Conservation (phyloP, 2,329 filamentous ascomycete species). For the Fusarium scirpi region DNA sequence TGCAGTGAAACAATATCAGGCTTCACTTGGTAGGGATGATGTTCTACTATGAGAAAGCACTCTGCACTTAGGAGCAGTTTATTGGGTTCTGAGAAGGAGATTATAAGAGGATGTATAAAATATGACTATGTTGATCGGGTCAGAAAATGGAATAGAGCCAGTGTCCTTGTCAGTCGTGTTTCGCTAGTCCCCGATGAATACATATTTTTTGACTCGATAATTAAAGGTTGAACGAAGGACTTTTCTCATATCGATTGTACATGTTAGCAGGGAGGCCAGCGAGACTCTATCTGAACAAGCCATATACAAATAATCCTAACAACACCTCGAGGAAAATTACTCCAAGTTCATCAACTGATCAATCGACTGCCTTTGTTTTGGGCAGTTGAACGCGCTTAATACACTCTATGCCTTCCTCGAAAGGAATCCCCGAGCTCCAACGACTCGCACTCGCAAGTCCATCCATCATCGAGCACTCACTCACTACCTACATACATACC, state of each 20-base stretch:
- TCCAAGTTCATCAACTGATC: not conserved
- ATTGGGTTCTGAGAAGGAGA: not conserved
- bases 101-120: rapidly evolving
- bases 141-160: not conserved
- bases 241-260: not conserved
- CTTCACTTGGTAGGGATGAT: not conserved
- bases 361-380: not conserved
- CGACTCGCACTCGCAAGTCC: not conserved
- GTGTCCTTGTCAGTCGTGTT: not conserved
- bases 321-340: not conserved
- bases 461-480: not conserved
- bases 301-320: not conserved
- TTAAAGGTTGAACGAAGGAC: not conserved
- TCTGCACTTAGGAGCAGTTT: not conserved
- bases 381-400: not conserved
- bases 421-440: not conserved
- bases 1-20: rapidly evolving
- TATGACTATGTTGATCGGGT: not conserved
- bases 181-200: not conserved
- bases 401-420: not conserved
- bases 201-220: not conserved
- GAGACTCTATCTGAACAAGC: not conserved
- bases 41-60: not conserved
- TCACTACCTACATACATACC: not conserved
- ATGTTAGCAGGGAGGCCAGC: not conserved